A percentile compares a stretch with the other conserved stretches of the same genome.
phyloP scores from a whole-genome alignment of 78 protist genomes.

The Polysphondylium violaceum region DNA sequence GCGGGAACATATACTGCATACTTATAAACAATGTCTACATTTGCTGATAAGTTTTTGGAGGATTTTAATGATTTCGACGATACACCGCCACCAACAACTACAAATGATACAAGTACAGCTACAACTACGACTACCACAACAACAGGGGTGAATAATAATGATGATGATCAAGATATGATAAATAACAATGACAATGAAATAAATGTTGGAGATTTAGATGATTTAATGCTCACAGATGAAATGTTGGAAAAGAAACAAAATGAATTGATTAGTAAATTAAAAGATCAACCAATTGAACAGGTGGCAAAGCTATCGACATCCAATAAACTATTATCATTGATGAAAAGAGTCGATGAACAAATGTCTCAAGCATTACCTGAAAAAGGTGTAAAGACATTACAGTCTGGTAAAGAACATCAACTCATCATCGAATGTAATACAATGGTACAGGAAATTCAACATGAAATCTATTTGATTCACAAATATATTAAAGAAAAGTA shows the following conservation, averaged over 20 bases:
- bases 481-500: conserved; percentile 83
- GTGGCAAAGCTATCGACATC: conserved; percentile 36
- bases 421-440: conserved; percentile 84
- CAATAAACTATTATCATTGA: not conserved
- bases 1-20: too few species aligned
- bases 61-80: conserved; percentile 72
- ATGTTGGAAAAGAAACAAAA: conserved; percentile 51
- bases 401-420: conserved; percentile 59
- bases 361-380: conserved; percentile 31
- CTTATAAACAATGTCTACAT: conserved; percentile 80
- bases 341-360: not conserved
- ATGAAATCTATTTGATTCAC: conserved; percentile 85
- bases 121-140: not conserved
- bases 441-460: conserved; percentile 80
- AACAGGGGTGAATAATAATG: not conserved
- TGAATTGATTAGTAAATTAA: conserved; percentile 23
- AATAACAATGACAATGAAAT: not conserved
- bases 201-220: conserved; percentile 57
- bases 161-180: not conserved
- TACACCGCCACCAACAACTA: not conserved
- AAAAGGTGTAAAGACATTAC: conserved; percentile 41
- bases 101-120: not conserved
- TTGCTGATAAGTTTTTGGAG: conserved; percentile 76
- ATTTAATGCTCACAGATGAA: conserved; percentile 60
- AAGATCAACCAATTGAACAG: conserved; percentile 44